A percentile compares a stretch with the other conserved stretches of the same genome.
Conservation (phyloP, 305 asterid genomes). For the Fraxinus albicans region DNA sequence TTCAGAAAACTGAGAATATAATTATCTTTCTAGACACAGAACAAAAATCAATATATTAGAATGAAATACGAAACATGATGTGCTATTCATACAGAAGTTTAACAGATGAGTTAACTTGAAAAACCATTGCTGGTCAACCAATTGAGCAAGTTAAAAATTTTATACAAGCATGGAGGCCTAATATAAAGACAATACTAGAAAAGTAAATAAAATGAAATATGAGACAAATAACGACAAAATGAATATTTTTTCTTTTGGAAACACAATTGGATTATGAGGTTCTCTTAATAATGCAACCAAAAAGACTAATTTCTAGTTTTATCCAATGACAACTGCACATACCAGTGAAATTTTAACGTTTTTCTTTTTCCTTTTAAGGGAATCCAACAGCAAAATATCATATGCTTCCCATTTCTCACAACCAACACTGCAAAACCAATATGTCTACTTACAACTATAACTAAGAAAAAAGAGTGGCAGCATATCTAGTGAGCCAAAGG, state of each 20-base stretch:
- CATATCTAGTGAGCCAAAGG: slow-evolving; percentile 25
- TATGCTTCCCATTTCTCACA: neutral
- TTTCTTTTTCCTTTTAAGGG: neutral
- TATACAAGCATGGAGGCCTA: neutral
- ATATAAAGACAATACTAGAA: neutral
- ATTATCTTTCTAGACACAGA: neutral
- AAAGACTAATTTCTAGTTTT: neutral
- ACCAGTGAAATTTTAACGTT: neutral
- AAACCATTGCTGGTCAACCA: neutral
- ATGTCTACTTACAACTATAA: neutral
- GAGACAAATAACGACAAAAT: neutral
- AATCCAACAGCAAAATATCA: neutral
- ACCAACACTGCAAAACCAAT: neutral
- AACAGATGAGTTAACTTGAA: neutral
- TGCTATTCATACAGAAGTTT: neutral
- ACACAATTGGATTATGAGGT: neutral
- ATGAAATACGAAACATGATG: neutral
- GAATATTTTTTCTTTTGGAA: neutral
- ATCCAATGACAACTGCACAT: neutral
- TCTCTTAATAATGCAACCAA: neutral
- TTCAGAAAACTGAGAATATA: neutral
- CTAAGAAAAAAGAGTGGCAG: slow-evolving; percentile 1
- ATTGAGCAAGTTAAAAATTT: neutral
- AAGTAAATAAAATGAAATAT: neutral
- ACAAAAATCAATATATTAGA: neutral